Percentiles rank a stretch among this genome's conserved stretches.
Evolutionary conservation across 805 yeast genomes (phyloP).

Genomic region (Saturnispora galanensis): DNA sequence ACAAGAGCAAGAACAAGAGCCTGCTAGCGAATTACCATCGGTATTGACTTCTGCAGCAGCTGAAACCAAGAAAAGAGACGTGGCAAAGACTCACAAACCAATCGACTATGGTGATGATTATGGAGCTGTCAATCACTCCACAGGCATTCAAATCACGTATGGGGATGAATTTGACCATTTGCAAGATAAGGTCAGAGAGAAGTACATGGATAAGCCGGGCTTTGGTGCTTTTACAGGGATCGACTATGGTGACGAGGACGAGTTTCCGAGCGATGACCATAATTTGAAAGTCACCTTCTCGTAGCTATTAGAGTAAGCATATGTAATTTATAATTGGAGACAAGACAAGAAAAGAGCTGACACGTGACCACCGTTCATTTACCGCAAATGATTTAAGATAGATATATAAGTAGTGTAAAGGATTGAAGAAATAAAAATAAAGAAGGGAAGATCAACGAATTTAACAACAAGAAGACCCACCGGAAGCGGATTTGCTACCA

Average conservation of each 20-base stretch:
- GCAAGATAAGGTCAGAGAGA: constrained; percentile 4
- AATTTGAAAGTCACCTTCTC: constrained; percentile 12
- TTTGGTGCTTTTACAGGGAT: constrained; percentile 13
- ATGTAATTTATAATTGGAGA: background rate
- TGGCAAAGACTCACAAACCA: background rate
- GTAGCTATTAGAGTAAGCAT: background rate
- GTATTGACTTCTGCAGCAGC: background rate
- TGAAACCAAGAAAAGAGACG: background rate
- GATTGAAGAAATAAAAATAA: background rate
- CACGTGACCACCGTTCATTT: too few relatives aligned
- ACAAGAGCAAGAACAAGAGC: background rate
- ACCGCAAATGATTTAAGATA: background rate
- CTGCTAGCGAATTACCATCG: background rate
- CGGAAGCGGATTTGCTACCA: constrained; percentile 8
- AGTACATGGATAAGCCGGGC: constrained; percentile 9
- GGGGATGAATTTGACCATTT: constrained; percentile 17
- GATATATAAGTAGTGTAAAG: background rate
- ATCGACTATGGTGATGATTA: constrained; percentile 18
- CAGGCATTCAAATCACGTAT: constrained; percentile 15
- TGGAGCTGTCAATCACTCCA: constrained; percentile 6
- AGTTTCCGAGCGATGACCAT: constrained; percentile 26
- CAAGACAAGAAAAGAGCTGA: too few relatives aligned
- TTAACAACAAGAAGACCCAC: constrained; percentile 23
- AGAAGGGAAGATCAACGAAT: background rate
- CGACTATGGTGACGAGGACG: constrained; percentile 28